Percentiles rank a stretch among this genome's conserved stretches.
These are phyloP conservation scores for Trichoderma polysporum DNA, from an alignment of 2,329 filamentous ascomycete genomes.

Conservation along the genomic window DNA sequence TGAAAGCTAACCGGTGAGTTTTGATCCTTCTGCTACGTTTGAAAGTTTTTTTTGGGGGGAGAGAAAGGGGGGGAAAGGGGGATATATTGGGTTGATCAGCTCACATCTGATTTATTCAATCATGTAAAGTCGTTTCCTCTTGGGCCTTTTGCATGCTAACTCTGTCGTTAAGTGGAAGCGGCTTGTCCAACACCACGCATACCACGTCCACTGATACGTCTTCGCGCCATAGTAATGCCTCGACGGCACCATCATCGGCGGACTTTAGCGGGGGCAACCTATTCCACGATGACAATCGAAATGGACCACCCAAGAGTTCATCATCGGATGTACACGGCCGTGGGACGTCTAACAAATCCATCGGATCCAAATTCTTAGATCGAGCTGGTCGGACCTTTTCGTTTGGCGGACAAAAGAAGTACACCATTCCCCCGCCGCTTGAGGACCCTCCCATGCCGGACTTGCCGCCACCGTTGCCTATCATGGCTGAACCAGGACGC, in stretches of 20 bases:
- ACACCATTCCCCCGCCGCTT: constrained; percentile 32
- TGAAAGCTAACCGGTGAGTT: constrained; percentile 57
- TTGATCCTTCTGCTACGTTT: background rate
- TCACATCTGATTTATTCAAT: background rate
- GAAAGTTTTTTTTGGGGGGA: background rate
- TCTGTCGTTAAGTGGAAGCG: constrained; percentile 52
- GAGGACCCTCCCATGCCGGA: constrained; percentile 34
- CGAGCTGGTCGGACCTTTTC: constrained; percentile 60
- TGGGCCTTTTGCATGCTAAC: constrained; percentile 31
- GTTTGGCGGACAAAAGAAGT: constrained; percentile 57
- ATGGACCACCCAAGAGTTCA: constrained; percentile 22
- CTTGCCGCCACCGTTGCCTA: constrained; percentile 40
- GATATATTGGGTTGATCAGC: background rate
- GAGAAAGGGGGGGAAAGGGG: background rate
- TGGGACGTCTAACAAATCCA: constrained; percentile 46
- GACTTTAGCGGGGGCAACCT: constrained; percentile 34
- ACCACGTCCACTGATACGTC: constrained; percentile 60
- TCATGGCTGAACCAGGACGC: constrained; percentile 33
- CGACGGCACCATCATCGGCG: constrained; percentile 60
- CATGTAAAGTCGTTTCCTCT: background rate
- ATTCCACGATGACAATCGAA: constrained; percentile 32
- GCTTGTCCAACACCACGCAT: constrained; percentile 61
- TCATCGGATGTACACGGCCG: constrained; percentile 38
- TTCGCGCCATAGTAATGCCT: constrained; percentile 61
- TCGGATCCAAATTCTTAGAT: constrained; percentile 53